phyloP scores from a whole-genome alignment of 495 filamentous ascomycete species.

The Bacidia rubella region DNA sequence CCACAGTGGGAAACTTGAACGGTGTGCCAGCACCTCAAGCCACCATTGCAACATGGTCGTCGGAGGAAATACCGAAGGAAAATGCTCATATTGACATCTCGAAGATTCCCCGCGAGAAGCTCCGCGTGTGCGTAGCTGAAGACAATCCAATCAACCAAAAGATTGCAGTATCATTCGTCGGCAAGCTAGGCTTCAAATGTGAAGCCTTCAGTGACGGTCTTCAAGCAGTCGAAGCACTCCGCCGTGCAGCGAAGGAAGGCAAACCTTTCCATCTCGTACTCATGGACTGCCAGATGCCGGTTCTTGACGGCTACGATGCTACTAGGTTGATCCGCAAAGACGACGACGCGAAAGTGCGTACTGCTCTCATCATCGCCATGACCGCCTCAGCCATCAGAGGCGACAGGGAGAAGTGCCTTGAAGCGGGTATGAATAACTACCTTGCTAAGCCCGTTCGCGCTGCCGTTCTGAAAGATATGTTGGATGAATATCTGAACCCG shows the following conservation, averaged over 20 bases:
- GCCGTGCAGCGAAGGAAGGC: conserved; percentile 51
- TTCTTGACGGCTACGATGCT: conserved; percentile 86
- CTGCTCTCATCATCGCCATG: conserved; percentile 82
- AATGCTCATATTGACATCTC: conserved; percentile 41
- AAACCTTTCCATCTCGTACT: conserved; percentile 62
- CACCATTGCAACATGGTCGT: conserved; percentile 45
- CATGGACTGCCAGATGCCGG: conserved; percentile 95
- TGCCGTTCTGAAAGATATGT: conserved; percentile 57
- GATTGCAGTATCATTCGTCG: conserved; percentile 81
- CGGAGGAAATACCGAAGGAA: conserved; percentile 19
- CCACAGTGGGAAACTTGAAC: conserved; percentile 17
- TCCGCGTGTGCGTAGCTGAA: conserved; percentile 80
- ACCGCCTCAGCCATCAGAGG: conserved; percentile 84
- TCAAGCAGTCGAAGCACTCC: conserved; percentile 74
- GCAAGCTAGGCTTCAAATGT: conserved; percentile 65
- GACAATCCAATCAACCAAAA: conserved; percentile 87
- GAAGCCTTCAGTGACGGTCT: conserved; percentile 77
- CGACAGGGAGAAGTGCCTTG: conserved; percentile 81
- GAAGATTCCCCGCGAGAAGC: conserved; percentile 56
- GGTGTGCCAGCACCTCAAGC: conserved; percentile 27
- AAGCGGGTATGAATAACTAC: conserved; percentile 92
- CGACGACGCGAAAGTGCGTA: conserved; percentile 54
- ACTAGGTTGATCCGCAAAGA: conserved; percentile 69
- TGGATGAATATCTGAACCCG: conserved; percentile 49
- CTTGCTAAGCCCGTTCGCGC: conserved; percentile 79